Evolutionary conservation across 2,329 filamentous ascomycete species (phyloP).

Genomic region (Botrytis elliptica): DNA sequence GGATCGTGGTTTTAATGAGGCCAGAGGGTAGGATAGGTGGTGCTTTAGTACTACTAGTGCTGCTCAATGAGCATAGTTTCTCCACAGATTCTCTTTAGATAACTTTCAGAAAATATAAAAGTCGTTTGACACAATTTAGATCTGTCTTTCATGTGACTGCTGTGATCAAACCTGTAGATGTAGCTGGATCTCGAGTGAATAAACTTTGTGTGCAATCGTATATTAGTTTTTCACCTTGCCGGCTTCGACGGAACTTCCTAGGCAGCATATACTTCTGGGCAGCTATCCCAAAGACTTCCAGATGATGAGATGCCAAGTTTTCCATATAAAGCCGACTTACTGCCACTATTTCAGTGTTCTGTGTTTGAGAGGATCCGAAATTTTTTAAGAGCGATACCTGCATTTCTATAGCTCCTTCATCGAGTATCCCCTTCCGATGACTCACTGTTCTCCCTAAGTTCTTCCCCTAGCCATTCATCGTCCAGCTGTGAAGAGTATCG

Average conservation of each 20-base stretch:
- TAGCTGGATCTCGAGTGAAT: background rate
- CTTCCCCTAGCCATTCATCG: background rate
- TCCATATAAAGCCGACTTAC: too few relatives aligned
- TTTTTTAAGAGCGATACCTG: too few relatives aligned
- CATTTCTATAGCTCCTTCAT: background rate
- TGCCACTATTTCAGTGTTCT: too few relatives aligned
- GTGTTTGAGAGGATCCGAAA: too few relatives aligned
- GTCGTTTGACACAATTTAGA: background rate
- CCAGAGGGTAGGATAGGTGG: background rate
- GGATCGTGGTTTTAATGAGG: slow-evolving; percentile 6
- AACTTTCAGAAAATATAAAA: background rate
- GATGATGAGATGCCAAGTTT: too few relatives aligned
- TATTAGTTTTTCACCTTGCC: background rate
- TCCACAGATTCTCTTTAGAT: background rate
- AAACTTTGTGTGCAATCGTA: background rate
- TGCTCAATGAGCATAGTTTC: background rate
- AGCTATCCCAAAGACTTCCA: background rate
- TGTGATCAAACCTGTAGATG: background rate
- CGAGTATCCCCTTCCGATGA: background rate
- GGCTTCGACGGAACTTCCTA: background rate
- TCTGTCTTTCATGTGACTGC: background rate
- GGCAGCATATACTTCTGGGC: background rate
- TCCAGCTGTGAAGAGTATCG: background rate
- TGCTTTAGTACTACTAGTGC: background rate
- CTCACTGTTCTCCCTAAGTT: background rate